Base-by-base conservation (phyloP, 2,329 filamentous ascomycete genomes). In the Colletotrichum tropicale region DNA sequence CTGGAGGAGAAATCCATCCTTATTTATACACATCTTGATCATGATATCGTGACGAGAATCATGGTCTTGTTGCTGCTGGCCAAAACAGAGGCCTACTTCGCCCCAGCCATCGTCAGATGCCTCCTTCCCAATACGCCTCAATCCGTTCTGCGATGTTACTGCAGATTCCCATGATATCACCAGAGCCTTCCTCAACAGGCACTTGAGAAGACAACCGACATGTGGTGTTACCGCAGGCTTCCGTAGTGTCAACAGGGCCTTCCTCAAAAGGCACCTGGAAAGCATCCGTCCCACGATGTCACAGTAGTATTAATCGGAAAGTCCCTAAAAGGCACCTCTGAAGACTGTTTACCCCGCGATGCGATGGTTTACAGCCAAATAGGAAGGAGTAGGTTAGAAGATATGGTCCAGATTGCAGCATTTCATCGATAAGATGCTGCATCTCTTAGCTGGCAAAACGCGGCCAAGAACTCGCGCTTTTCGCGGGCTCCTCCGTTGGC, bases 101-200 rank as follows among this genome's bases (percentile, higher is more conserved):
- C 43, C 15, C 36, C 32, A 74, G 64, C 18, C 16, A 34, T 66
- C 15, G 32, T 26, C n/a, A 21, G 18, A 8, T 26, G 52, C 65
- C 70, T 74, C 74, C 71, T 76, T 76, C 74, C 74, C 56, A 74
- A 74, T 70, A 21, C 64, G 64, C 60, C 32, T 9, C n/a, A 64
- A 43, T 21, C 38, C 64, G 38, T 16, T 64, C 26, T 58, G 60
- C 26, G 69, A 70, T 66, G 61, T 66, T 56, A 66, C 58, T 36
- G 38, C 28, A 64, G 15, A 28, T 66, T 66, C 24, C 36, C 58
- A 34, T 38, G 43, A 56, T 36, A 66, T 66, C 58, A 55, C 12
- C 34, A 65, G 7, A 60, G 60, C 61, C 58, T 62, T 71, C 68
- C 68, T 26, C 61, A 66, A 71, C 48, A 34, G 58, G 68, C 58